Evolutionary conservation across 345 rosid genomes (phyloP).

Genomic region (Jatropha curcas): DNA sequence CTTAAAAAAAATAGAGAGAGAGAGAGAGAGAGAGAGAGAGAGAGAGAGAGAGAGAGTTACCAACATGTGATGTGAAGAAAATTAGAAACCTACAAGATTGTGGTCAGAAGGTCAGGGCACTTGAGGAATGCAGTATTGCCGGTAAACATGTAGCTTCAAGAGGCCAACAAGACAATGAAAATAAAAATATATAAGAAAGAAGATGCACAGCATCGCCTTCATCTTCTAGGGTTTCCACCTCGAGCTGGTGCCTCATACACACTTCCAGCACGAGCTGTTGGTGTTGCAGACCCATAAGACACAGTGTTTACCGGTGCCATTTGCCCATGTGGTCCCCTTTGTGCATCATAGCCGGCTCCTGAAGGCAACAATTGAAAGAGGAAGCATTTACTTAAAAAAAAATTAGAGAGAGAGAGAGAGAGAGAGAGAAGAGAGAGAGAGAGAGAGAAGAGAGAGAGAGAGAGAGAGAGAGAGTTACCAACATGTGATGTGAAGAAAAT

Average conservation of each 20-base stretch:
- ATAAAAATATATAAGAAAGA: not conserved
- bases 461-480: not conserved
- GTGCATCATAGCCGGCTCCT: slow-evolving; percentile 40
- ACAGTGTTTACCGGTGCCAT: slow-evolving; percentile 34
- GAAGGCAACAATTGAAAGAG: too few species aligned
- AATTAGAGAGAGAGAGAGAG: too few species aligned
- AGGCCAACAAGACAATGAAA: not conserved
- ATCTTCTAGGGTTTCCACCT: slow-evolving; percentile 67
- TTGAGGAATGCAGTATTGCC: not conserved
- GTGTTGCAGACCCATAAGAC: slow-evolving; percentile 61
- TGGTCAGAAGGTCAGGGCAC: not conserved
- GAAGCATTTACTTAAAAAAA: too few species aligned
- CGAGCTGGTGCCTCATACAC: slow-evolving; percentile 45
- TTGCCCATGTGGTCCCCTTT: slow-evolving; percentile 50
- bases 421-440: too few species aligned
- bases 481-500: not conserved
- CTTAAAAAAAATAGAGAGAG: not conserved
- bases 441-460: too few species aligned
- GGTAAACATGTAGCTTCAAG: not conserved
- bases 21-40: too few species aligned
- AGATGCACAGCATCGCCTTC: slow-evolving; percentile 12
- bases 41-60: too few species aligned
- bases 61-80: not conserved
- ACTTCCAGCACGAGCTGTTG: slow-evolving; percentile 46
- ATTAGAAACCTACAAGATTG: not conserved